Evolutionary conservation across 2,329 filamentous ascomycete genomes (phyloP).

Genomic region (Tolypocladium amazonense): DNA sequence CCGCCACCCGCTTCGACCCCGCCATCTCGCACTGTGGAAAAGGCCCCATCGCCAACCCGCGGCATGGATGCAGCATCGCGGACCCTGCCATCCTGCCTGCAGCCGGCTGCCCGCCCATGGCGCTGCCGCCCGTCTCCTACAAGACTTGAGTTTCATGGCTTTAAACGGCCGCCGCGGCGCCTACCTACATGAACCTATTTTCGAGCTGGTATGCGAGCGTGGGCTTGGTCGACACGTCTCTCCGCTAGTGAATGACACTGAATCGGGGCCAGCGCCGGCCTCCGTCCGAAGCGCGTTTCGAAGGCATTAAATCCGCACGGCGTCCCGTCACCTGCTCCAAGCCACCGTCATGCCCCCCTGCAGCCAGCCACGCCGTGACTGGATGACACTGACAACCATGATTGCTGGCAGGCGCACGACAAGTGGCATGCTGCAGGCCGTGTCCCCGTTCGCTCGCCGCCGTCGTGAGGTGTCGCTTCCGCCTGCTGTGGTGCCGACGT

Average conservation of each 20-base stretch:
- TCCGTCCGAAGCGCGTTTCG: neutral
- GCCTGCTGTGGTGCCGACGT: neutral
- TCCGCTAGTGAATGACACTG: neutral
- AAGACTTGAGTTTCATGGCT: neutral
- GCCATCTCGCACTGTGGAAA: neutral
- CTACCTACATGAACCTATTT: neutral
- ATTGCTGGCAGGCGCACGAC: neutral
- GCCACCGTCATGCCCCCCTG: constrained; percentile 1
- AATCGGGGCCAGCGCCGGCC: neutral
- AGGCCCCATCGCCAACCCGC: neutral
- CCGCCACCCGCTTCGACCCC: neutral
- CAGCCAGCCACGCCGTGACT: constrained; percentile 2
- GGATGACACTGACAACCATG: neutral
- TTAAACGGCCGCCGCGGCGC: neutral
- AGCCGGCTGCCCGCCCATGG: neutral
- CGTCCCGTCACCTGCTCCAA: neutral
- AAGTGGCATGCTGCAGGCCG: neutral
- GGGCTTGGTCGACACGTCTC: neutral
- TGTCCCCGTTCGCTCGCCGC: neutral
- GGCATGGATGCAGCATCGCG: neutral
- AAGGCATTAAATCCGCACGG: neutral
- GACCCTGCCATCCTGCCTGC: neutral
- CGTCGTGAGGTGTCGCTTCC: neutral
- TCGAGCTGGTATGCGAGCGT: neutral
- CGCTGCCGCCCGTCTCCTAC: neutral